Conservation (phyloP, 2,329 filamentous ascomycete genomes). For the Sporothrix euskadiensis region DNA sequence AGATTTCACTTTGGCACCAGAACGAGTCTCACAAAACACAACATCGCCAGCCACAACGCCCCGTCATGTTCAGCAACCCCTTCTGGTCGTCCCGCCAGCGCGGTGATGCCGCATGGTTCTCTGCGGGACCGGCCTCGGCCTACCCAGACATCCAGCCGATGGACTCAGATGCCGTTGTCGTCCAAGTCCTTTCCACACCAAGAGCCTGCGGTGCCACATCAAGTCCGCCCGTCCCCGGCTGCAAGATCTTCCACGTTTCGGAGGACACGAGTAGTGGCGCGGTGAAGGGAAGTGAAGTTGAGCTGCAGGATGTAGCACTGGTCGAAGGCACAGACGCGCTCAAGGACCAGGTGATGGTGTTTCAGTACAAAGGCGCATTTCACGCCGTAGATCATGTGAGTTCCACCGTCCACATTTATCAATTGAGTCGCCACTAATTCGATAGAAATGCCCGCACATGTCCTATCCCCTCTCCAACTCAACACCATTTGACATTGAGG, state of each 20-base stretch:
- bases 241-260: conserved; percentile 59
- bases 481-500: conserved; percentile 68
- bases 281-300: conserved; percentile 41
- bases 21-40: background rate
- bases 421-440: background rate
- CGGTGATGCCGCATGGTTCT: conserved; percentile 44
- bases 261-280: conserved; percentile 41
- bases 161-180: conserved; percentile 33
- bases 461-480: conserved; percentile 66
- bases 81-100: conserved; percentile 22
- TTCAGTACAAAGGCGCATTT: conserved; percentile 63
- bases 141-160: conserved; percentile 53
- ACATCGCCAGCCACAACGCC: no score
- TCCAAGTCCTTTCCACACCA: conserved; percentile 38
- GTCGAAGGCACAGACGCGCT: conserved; percentile 42
- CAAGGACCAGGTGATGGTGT: conserved; percentile 64
- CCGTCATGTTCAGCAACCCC: conserved; percentile 22
- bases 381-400: conserved; percentile 69
- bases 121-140: conserved; percentile 55
- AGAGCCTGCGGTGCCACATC: conserved; percentile 39
- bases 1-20: background rate
- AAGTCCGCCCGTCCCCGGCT: conserved; percentile 49
- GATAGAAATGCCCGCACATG: conserved; percentile 67
- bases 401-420: conserved; percentile 18
- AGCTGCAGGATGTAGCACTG: conserved; percentile 39